Conservation (phyloP, 2,329 filamentous ascomycete species). For the Cadophora malorum region DNA sequence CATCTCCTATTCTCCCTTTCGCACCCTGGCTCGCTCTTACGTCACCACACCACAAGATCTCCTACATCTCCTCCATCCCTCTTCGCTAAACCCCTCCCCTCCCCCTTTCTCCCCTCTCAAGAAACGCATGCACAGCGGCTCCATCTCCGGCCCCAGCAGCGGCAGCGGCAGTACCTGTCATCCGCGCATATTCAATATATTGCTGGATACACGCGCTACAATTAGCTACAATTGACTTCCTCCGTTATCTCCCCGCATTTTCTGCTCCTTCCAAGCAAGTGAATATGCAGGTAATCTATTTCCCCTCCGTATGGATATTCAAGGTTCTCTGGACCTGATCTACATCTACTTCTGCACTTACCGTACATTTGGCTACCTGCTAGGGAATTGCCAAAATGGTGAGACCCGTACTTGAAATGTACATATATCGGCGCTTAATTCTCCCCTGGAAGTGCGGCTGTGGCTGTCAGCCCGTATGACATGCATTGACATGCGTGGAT, state of each 20-base stretch:
- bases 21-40: not conserved
- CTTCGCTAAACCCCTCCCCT: not conserved
- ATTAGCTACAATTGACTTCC: not conserved
- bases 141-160: no score
- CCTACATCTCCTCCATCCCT: not conserved
- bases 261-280: not conserved
- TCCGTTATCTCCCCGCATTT: not conserved
- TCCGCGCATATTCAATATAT: not conserved
- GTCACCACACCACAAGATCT: not conserved
- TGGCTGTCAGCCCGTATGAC: not conserved
- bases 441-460: not conserved
- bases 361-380: no score
- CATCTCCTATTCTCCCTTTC: not conserved
- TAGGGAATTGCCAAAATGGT: no score
- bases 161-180: conserved; percentile 7
- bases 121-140: conserved; percentile 6
- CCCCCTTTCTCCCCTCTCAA: not conserved
- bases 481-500: not conserved
- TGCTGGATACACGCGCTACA: conserved; percentile 9
- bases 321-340: no score
- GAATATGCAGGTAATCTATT: not conserved
- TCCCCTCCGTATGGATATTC: no score
- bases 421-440: not conserved
- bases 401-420: no score
- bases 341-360: no score